A percentile compares a stretch with the other conserved stretches of the same genome.
Conservation (phyloP, 768 basidiomycete genomes). For the Hemileccinum impolitum region DNA sequence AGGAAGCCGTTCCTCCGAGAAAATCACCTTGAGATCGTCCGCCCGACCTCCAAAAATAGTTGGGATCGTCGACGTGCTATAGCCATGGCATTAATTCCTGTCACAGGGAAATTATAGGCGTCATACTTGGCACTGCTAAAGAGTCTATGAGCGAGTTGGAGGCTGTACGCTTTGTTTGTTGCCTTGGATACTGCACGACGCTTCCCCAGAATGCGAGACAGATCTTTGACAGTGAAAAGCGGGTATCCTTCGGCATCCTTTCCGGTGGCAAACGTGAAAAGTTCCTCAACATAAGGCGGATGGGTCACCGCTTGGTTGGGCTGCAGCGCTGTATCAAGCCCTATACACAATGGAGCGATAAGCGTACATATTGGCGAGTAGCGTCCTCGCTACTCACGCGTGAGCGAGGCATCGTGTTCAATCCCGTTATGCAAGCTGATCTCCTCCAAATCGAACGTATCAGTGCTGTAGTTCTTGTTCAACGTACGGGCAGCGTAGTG, state of each 20-base stretch:
- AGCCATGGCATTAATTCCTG: not conserved
- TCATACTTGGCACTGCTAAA: conserved; percentile 69
- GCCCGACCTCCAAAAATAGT: conserved; percentile 64
- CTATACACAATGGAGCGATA: conserved; percentile 39
- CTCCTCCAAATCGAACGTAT: conserved; percentile 58
- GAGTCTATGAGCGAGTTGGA: conserved; percentile 48
- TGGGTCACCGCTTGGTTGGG: conserved; percentile 55
- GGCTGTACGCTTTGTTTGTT: conserved; percentile 55
- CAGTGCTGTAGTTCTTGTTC: conserved; percentile 51
- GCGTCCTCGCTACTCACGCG: conserved; percentile 15
- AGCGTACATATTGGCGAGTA: not conserved
- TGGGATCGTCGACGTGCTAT: conserved; percentile 59
- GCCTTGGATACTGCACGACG: conserved; percentile 56
- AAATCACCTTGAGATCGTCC: conserved; percentile 48
- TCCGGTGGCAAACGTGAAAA: conserved; percentile 58
- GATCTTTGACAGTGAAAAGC: conserved; percentile 52
- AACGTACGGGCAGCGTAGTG: conserved; percentile 57
- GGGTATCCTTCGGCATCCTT: conserved; percentile 46
- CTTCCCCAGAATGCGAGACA: conserved; percentile 54
- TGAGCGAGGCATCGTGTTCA: conserved; percentile 28
- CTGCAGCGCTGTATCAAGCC: conserved; percentile 46
- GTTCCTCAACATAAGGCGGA: conserved; percentile 49
- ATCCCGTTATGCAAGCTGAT: conserved; percentile 16
- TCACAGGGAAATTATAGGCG: not conserved
- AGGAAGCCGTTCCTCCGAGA: conserved; percentile 69